These are phyloP conservation scores for Chrysoporthe deuterocubensis DNA, from an alignment of 2,329 filamentous ascomycete species.

Conservation along the genomic window DNA sequence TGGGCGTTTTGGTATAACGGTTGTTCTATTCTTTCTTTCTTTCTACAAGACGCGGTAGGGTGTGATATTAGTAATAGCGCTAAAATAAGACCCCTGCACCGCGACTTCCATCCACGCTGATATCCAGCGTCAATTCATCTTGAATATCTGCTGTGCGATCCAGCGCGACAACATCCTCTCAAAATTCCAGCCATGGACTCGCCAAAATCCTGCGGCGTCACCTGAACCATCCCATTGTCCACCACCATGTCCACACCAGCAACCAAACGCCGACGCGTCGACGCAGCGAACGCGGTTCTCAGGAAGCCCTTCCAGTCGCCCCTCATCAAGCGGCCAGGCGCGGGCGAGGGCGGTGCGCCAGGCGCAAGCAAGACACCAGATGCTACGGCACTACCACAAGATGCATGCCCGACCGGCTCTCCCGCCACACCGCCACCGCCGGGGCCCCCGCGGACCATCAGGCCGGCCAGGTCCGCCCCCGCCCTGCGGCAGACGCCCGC, in stretches of 20 bases:
- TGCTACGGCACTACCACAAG: neutral
- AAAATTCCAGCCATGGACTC: constrained; percentile 9
- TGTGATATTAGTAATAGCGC: constrained; percentile 17
- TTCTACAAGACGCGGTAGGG: neutral
- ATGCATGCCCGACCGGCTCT: constrained; percentile 18
- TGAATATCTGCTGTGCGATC: neutral
- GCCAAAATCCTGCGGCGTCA: neutral
- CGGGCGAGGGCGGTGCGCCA: neutral
- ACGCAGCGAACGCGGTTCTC: constrained; percentile 60
- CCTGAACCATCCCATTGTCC: neutral
- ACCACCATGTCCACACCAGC: constrained; percentile 42
- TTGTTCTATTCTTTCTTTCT: neutral
- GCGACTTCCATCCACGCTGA: neutral
- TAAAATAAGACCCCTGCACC: constrained; percentile 22
- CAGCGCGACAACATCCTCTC: neutral
- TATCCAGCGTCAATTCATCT: neutral
- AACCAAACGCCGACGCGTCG: constrained; percentile 66
- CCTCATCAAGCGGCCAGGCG: constrained; percentile 31
- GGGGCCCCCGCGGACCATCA: neutral
- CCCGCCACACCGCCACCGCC: constrained; percentile 11
- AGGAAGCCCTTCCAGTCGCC: constrained; percentile 76
- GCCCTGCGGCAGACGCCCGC: neutral
- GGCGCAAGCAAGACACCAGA: constrained; percentile 12
- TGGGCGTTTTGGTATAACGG: constrained; percentile 10
- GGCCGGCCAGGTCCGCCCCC: neutral